phyloP scores from a whole-genome alignment of 371 early-diverging fungal species.

The Mortierella sp. region DNA sequence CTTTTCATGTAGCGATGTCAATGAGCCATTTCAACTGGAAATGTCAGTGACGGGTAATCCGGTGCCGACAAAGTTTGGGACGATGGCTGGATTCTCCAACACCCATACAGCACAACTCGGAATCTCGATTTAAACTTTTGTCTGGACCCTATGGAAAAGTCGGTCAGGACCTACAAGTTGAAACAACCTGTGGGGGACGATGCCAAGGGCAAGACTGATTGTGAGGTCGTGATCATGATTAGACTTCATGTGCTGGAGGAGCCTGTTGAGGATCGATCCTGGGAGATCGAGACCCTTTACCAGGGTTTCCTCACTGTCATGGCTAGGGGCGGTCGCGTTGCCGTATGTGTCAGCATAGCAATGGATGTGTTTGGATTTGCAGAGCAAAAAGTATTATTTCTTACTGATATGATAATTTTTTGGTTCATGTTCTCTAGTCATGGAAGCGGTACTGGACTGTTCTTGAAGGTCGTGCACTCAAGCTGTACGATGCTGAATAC shows the following conservation, averaged over 20 bases:
- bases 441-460: constrained; percentile 55
- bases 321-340: constrained; percentile 39
- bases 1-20: constrained; percentile 30
- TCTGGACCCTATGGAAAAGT: constrained; percentile 31
- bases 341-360: constrained; percentile 36
- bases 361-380: neutral
- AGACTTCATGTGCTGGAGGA: constrained; percentile 46
- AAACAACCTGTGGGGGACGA: constrained; percentile 15
- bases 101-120: constrained; percentile 27
- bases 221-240: constrained; percentile 46
- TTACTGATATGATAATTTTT: neutral
- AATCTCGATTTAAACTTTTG: constrained; percentile 25
- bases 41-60: constrained; percentile 37
- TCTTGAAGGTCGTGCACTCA: constrained; percentile 38
- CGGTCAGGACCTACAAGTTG: constrained; percentile 36
- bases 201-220: constrained; percentile 28
- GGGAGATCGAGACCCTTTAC: constrained; percentile 40
- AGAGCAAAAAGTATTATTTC: neutral
- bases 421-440: constrained; percentile 11
- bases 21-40: constrained; percentile 43
- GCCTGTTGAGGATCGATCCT: constrained; percentile 41
- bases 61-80: constrained; percentile 45
- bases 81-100: constrained; percentile 52
- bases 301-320: constrained; percentile 51
- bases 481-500: constrained; percentile 54